Base-by-base conservation (phyloP, 441 rosid species). In the Pelargonium cotyledonis region DNA sequence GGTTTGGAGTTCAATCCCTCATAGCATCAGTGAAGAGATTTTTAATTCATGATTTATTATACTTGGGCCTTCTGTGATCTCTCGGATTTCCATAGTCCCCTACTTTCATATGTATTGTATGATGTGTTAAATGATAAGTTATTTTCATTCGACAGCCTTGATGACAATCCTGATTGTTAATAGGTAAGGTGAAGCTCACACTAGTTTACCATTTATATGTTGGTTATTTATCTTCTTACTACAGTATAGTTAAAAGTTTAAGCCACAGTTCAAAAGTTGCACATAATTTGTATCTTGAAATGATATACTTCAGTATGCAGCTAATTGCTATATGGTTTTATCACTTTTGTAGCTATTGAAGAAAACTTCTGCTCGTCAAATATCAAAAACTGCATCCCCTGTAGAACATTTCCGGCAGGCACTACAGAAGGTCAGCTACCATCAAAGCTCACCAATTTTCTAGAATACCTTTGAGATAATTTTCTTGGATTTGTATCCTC, bases 341-440 rank as follows among this genome's bases (percentile, higher is more conserved):
- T 75, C 67, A 43, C 74, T 63, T 81, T 76, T 90, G 89, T 86
- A 95, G 98, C 80, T 95, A 63, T 78, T 92, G 84, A 92, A 88
- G 92, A 92, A 95, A 86, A 89, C 85, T 70, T 86, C 95, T 63
- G 93, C 93, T 73, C 78, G 85, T 65, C 97, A 95, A 78, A 77
- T 88, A 68, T 92, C 92, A 7, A 92, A 87, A 79, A 82, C 86
- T 71, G 98, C 98, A 11, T 84, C 98, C 6, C 98, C 98, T 0
- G 70, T 89, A 73, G 95, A 88, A 78, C 90, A 81, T 80, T 87
- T 92, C 73, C 88, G 88, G 60, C 89, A 81, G 72, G 88, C 93
- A 10, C 51, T 95, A 72, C 89, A 85, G 70, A 88, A 90, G 99
- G 99, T 95, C 69, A 77, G 90, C 83, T 79, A 60, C 57, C 70